Evolutionary conservation across 2,329 filamentous ascomycete genomes (phyloP), one percentile per base, ranked within the genome.

Genomic region (Stagonosporopsis cucurbitacearum): DNA sequence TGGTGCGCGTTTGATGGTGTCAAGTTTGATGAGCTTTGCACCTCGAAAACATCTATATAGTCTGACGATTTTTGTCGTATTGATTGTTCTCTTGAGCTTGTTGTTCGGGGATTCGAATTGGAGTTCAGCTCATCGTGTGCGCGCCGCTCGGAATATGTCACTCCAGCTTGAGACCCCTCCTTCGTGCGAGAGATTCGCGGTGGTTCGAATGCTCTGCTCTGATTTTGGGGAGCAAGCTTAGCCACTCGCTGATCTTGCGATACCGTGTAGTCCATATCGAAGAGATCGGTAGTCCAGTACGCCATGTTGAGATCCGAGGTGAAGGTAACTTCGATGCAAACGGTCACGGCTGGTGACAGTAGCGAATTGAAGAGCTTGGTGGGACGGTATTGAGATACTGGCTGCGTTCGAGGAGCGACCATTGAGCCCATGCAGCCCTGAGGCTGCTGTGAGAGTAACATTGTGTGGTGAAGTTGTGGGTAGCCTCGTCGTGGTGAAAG

Each of bases 381-480:
- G 9, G 43, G 17, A 17, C 50, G 22, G 42, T 56, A 51, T 12
- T 51, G 30, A 19, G 4, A 26, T 26, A n/a, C 19, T 17, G 45
- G 9, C 17, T 25, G 41, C 25, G 19, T 4, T 2, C 20, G 25
- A 28, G 35, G 37, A 33, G 25, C 26, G 33, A 42, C 15, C n/a
- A 33, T 41, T 4, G 42, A 36, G n/a, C 28, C 32, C 9, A 39
- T 37, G 32, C 36, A 56, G 42, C 43, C 19, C 4, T 30, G 53
- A 17, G 47, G 43, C 47, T 43, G 53, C 42, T 37, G 43, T 2
- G 48, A 37, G 32, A 51, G 37, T 20, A 56, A 45, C 53, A 56
- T 56, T n/a, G 42, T 47, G 47, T 23, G n/a, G 8, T 17, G 15
- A 12, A 23, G 13, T 36, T 33, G 42, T 8, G 6, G 36, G 15